Evolutionary conservation across 257 asterid species (phyloP).

Genomic region (Nicotiana undulata): DNA sequence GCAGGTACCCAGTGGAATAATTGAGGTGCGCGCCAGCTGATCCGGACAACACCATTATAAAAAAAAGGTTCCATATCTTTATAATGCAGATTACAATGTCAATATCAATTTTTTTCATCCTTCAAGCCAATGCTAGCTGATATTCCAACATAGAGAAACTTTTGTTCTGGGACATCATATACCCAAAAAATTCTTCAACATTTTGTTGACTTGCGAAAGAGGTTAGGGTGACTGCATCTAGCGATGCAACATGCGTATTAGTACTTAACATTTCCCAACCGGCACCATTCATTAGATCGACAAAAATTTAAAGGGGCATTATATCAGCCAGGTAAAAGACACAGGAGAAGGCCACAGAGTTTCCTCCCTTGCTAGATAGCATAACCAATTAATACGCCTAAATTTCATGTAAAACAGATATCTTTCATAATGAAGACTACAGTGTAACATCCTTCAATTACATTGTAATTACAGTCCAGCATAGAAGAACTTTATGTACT

Average conservation of each 20-base stretch:
- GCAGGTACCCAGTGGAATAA: no score
- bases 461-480: not conserved
- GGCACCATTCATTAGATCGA: not conserved
- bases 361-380: not conserved
- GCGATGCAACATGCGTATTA: not conserved
- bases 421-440: not conserved
- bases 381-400: not conserved
- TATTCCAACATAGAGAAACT: not conserved
- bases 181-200: not conserved
- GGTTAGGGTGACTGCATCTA: not conserved
- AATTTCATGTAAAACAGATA: not conserved
- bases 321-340: conserved; percentile 32
- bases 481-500: not conserved
- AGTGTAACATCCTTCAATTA: not conserved
- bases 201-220: not conserved
- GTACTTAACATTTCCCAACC: not conserved
- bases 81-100: not conserved
- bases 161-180: not conserved
- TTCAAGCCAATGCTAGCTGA: not conserved
- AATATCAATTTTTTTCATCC: not conserved
- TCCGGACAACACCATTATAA: no score
- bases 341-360: not conserved
- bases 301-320: conserved; percentile 22
- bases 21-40: no score
- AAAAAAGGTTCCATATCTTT: not conserved